A percentile compares a stretch with the other conserved stretches of the same genome.
phyloP scores from a whole-genome alignment of 1,139 yeast genomes.

The Suhomyces bokatorum region DNA sequence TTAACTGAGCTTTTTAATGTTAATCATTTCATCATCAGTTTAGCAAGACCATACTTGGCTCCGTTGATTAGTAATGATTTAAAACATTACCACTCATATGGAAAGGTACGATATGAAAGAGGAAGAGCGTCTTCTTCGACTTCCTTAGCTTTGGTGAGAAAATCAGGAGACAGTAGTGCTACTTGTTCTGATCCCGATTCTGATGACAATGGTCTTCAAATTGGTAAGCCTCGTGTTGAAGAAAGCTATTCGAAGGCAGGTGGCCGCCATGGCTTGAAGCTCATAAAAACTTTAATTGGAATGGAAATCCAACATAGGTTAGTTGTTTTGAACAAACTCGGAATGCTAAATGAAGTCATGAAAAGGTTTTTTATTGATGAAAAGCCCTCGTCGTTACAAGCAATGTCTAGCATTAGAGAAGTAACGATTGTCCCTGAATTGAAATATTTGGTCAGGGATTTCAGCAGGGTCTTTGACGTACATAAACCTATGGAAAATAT shows the following conservation, averaged over 20 bases:
- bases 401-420: slow-evolving; percentile 57
- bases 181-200: background rate
- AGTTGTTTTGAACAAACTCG: slow-evolving; percentile 75
- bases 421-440: slow-evolving; percentile 90
- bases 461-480: slow-evolving; percentile 73
- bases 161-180: background rate
- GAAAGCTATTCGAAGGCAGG: slow-evolving; percentile 34
- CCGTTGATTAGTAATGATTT: slow-evolving; percentile 83
- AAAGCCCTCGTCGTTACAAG: slow-evolving; percentile 67
- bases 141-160: background rate
- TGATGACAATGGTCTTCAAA: slow-evolving; percentile 2
- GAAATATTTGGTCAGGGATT: slow-evolving; percentile 64
- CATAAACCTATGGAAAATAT: slow-evolving; percentile 70
- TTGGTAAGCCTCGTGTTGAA: slow-evolving; percentile 8
- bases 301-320: slow-evolving; percentile 82
- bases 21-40: slow-evolving; percentile 83
- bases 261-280: slow-evolving; percentile 35
- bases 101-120: slow-evolving; percentile 30
- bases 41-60: slow-evolving; percentile 91
- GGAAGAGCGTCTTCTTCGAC: slow-evolving; percentile 5
- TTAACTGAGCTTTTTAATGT: slow-evolving; percentile 91
- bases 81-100: slow-evolving; percentile 54
- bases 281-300: slow-evolving; percentile 39
- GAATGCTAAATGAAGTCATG: slow-evolving; percentile 68
- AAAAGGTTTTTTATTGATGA: slow-evolving; percentile 86